These are phyloP conservation scores for Passalora sequoiae DNA, from an alignment of 2,329 filamentous ascomycete genomes.

Conservation along the genomic window DNA sequence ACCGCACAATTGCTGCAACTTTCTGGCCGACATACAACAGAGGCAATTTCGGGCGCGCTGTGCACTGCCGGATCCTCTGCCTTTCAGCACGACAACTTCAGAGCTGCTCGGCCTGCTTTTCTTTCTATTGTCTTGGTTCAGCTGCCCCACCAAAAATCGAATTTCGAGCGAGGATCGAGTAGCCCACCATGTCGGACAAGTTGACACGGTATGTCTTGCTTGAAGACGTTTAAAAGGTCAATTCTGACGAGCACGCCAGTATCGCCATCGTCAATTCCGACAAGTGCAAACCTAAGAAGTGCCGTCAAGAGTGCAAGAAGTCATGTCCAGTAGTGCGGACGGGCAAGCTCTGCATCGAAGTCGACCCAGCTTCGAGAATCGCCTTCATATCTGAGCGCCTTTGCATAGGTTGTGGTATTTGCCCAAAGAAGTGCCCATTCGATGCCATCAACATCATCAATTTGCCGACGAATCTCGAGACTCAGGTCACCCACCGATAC, in stretches of 20 bases:
- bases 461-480: constrained; percentile 97
- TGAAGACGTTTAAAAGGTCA: neutral
- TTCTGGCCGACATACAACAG: neutral
- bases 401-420: constrained; percentile 98
- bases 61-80: neutral
- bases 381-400: constrained; percentile 96
- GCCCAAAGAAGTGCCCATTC: constrained; percentile 98
- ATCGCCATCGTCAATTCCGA: constrained; percentile 98
- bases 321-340: constrained; percentile 95
- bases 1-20: neutral
- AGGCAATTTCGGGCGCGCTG: neutral
- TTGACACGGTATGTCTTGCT: constrained; percentile 64
- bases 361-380: constrained; percentile 79
- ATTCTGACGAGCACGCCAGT: constrained; percentile 48
- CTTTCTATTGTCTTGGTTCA: neutral
- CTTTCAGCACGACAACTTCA: neutral
- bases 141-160: constrained; percentile 1
- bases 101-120: neutral
- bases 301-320: constrained; percentile 92
- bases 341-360: constrained; percentile 96
- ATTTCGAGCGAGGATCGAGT: neutral
- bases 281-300: constrained; percentile 76
- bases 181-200: constrained; percentile 74
- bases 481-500: constrained; percentile 95
- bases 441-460: constrained; percentile 99